Evolutionary conservation across 176 grass and related monocot species (phyloP), one percentile per base, ranked within the genome.

Genomic region (Areca catechu): DNA sequence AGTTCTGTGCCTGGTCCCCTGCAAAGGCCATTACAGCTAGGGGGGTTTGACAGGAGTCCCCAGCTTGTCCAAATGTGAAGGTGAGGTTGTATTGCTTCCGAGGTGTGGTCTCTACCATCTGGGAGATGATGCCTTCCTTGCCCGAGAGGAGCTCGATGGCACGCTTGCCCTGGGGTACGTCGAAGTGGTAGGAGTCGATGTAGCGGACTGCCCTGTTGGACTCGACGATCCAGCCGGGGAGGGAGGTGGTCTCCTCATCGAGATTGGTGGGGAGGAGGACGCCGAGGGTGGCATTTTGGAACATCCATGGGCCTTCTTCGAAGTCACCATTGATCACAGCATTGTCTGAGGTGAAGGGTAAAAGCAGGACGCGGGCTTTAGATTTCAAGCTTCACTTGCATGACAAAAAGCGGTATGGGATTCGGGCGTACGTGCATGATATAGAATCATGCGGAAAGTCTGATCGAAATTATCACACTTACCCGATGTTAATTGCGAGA

Each of bases 231-330:
- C 94, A 98, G 43, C 88, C 88, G 9, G 88, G 84, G 21, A 98
- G 73, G 3, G 94, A 65, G 16, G 94, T 89, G 27, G 81, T 93
- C 65, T 85, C 78, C 55, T 93, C 94, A 4, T 98, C 84, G 0
- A 98, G 87, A 67, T 98, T 93, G 49, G 94, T 93, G 4, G 94
- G 94, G 24, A 98, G 87, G 15, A 98, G 87, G 29, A 98, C 81
- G 4, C 94, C 94, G 48, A 98, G 89, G 62, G 78, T 88, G n/a
- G 83, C 89, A 81, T 98, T 98, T 0, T 61, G 73, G 55, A 93
- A 98, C 87, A 98, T 75, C 94, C 94, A 98, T 12, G 94, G 94
- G 24, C 94, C 94, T 60, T 98, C 94, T 67, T 98, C 94, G 16
- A 98, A 98, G 76, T 98, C 88, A 12, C 94, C 84, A 53, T 98